Evolutionary conservation across 371 early-diverging fungal genomes (phyloP).

Genomic region (Mortierella sp.): DNA sequence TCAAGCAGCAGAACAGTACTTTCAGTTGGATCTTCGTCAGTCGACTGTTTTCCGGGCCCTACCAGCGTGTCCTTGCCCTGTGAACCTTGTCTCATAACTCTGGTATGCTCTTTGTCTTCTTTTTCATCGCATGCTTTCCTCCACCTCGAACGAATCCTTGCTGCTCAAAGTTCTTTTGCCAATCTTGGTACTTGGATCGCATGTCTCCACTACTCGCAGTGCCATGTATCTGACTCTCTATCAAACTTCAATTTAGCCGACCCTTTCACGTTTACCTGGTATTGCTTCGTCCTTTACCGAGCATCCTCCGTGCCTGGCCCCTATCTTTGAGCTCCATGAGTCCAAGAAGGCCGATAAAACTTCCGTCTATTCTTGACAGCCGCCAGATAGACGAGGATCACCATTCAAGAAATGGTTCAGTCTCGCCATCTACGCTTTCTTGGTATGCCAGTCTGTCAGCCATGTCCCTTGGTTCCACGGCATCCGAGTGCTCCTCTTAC

Average conservation of each 20-base stretch:
- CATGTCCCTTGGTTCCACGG: slow-evolving; percentile 1
- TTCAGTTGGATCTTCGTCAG: background rate
- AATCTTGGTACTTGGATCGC: background rate
- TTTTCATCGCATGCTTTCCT: background rate
- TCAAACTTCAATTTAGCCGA: no score
- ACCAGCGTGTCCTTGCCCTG: background rate
- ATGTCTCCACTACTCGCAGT: background rate
- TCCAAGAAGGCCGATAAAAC: background rate
- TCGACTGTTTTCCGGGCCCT: background rate
- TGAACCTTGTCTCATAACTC: no score
- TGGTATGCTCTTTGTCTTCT: no score
- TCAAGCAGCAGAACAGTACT: background rate
- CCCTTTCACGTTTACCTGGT: background rate
- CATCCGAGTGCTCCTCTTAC: background rate
- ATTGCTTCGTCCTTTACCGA: no score
- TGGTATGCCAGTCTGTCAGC: slow-evolving; percentile 19
- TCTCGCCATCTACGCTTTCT: slow-evolving; percentile 2
- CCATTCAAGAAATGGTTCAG: background rate
- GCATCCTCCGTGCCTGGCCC: no score
- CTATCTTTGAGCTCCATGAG: background rate
- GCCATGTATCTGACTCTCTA: background rate
- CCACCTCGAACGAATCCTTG: background rate
- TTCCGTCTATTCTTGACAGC: background rate
- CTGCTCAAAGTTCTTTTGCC: background rate
- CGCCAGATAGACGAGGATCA: background rate